Percentiles rank a stretch among this genome's conserved stretches.
Evolutionary conservation across 306 rosid genomes (phyloP).

Genomic region (Acacia melanoxylon): DNA sequence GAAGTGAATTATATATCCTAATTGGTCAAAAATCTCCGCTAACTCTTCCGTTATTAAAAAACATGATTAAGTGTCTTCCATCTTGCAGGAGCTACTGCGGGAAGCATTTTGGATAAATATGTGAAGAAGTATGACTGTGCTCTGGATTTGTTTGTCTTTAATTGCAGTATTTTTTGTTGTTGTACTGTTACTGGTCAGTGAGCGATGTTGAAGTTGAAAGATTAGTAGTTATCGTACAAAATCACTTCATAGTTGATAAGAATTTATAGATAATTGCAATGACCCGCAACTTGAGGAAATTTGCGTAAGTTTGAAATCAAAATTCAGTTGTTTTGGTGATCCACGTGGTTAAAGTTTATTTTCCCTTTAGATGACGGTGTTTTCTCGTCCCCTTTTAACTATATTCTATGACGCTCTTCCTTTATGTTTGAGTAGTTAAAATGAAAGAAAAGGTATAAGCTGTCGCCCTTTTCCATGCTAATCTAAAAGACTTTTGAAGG

Average conservation of each 20-base stretch:
- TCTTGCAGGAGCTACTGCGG: slow-evolving; percentile 64
- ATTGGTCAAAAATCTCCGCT: not conserved
- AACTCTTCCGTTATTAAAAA: not conserved
- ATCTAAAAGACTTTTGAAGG: not conserved
- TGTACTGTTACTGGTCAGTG: not conserved
- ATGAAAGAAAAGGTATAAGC: not conserved
- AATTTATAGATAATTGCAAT: not conserved
- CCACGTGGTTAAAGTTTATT: not conserved
- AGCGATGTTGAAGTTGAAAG: not conserved
- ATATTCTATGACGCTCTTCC: not conserved
- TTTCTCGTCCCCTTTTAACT: not conserved
- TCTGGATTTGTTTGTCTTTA: slow-evolving; percentile 4
- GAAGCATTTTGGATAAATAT: slow-evolving; percentile 62
- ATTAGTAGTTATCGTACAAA: too few relatives aligned
- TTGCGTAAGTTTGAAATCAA: not conserved
- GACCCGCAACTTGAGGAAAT: not conserved
- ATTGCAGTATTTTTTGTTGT: not conserved
- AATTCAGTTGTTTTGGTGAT: not conserved
- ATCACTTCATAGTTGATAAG: not conserved
- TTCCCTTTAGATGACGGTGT: not conserved
- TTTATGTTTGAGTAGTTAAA: not conserved
- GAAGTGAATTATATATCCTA: not conserved
- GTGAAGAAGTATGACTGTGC: slow-evolving; percentile 59
- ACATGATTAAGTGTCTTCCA: not conserved
- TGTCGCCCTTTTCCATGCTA: not conserved